Evolutionary conservation across 78 protist species (phyloP).

Genomic region (Pelomyxa schiedti): DNA sequence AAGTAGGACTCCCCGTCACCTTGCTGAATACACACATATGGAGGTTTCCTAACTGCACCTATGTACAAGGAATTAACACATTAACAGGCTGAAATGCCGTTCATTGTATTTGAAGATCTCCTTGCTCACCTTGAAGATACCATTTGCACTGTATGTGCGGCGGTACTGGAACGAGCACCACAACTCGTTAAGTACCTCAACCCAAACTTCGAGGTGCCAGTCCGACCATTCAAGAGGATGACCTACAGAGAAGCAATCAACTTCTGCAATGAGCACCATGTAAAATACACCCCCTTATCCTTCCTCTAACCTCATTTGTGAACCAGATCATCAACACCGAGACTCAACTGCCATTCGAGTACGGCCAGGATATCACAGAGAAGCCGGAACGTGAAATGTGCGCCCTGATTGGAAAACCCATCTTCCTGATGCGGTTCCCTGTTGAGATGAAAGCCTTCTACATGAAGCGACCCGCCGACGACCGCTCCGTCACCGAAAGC

Average conservation of each 20-base stretch:
- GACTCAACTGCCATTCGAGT: slow-evolving; percentile 32
- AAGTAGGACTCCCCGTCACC: slow-evolving; percentile 83
- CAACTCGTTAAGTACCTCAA: slow-evolving; percentile 50
- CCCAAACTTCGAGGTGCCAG: slow-evolving; percentile 56
- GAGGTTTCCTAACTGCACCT: too few species aligned
- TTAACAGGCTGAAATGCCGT: slow-evolving; percentile 88
- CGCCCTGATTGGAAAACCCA: slow-evolving; percentile 80
- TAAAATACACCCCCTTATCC: slow-evolving; percentile 1
- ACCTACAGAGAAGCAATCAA: slow-evolving; percentile 75
- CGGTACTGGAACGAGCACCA: slow-evolving; percentile 8
- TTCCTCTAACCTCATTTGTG: background rate
- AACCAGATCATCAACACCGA: slow-evolving; percentile 51
- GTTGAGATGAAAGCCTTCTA: slow-evolving; percentile 89
- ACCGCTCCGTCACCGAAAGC: slow-evolving; percentile 54
- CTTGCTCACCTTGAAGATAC: slow-evolving; percentile 69
- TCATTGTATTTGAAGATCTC: slow-evolving; percentile 82
- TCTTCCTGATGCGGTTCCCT: slow-evolving; percentile 86
- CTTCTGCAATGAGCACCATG: slow-evolving; percentile 56
- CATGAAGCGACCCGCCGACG: slow-evolving; percentile 66
- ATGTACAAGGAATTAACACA: too few species aligned
- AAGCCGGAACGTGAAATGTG: slow-evolving; percentile 86
- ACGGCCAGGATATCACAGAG: slow-evolving; percentile 92
- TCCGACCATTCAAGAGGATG: slow-evolving; percentile 84
- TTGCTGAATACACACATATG: slow-evolving; percentile 78
- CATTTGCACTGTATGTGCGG: slow-evolving; percentile 51